Percentiles rank a stretch among this genome's conserved stretches.
These are phyloP conservation scores for Salicornia ramosissima DNA, from an alignment of 148 eudicot genomes.

Conservation along the genomic window DNA sequence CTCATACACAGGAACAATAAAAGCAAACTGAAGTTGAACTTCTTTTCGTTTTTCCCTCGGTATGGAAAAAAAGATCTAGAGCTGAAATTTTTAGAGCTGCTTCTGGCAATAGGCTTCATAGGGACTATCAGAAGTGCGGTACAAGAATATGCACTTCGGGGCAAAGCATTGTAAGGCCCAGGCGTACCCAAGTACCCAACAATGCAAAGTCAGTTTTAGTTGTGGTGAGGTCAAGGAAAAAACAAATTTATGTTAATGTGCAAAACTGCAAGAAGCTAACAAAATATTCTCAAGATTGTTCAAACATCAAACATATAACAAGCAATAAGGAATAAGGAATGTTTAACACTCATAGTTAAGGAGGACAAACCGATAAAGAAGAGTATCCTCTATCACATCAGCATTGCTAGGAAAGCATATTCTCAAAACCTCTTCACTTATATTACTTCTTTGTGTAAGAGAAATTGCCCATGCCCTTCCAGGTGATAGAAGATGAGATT, in stretches of 20 bases:
- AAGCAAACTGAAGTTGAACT: too few relatives aligned
- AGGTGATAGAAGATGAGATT: slow-evolving; percentile 47
- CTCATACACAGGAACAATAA: too few relatives aligned
- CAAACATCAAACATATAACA: neutral
- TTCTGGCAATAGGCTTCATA: neutral
- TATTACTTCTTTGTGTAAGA: slow-evolving; percentile 58
- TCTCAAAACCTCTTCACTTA: slow-evolving; percentile 52
- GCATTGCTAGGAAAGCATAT: slow-evolving; percentile 43
- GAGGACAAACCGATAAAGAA: slow-evolving; percentile 66
- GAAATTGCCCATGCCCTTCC: slow-evolving; percentile 86
- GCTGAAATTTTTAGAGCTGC: neutral
- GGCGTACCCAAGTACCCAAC: too few relatives aligned
- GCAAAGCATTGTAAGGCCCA: neutral
- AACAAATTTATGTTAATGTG: neutral
- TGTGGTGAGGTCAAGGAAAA: neutral
- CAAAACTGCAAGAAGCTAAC: neutral
- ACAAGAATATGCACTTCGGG: neutral
- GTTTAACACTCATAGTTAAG: neutral
- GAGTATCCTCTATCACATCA: slow-evolving; percentile 42
- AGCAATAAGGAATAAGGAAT: slow-evolving; percentile 12
- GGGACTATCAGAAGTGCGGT: neutral
- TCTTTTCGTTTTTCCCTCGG: too few relatives aligned
- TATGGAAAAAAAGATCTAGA: neutral
- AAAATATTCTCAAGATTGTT: neutral
- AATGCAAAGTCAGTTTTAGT: neutral